A percentile compares a stretch with the other conserved stretches of the same genome.
Evolutionary conservation across 2,329 filamentous ascomycete genomes (phyloP).

Genomic region (Penicillium sumatraense): DNA sequence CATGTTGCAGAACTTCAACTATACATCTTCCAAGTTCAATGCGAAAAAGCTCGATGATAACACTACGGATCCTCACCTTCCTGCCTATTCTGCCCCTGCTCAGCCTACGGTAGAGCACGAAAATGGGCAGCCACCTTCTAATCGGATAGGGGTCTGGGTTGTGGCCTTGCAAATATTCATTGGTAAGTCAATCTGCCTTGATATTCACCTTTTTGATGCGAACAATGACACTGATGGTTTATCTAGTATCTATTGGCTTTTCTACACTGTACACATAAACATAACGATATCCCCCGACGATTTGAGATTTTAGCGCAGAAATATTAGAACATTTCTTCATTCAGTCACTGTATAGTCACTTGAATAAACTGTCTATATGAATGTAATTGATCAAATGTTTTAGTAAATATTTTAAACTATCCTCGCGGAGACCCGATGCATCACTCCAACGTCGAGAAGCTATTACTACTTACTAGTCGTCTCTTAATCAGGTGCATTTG

Average conservation of each 20-base stretch:
- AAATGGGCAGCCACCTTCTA: background rate
- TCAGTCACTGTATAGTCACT: background rate
- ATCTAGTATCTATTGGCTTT: constrained; percentile 2
- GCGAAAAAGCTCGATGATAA: constrained; percentile 12
- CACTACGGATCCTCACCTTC: constrained; percentile 10
- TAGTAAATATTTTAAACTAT: too few species aligned
- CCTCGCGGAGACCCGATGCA: too few species aligned
- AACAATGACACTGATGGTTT: background rate
- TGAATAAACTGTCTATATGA: too few species aligned
- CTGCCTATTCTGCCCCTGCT: constrained; percentile 9
- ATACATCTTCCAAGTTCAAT: background rate
- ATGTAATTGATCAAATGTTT: too few species aligned
- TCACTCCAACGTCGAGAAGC: too few species aligned
- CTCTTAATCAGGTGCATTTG: too few species aligned
- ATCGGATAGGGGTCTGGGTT: background rate
- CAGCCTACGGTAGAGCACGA: constrained; percentile 1
- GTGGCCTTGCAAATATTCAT: background rate
- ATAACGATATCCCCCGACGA: background rate
- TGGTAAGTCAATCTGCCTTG: background rate
- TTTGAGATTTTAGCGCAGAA: background rate
- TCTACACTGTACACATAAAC: background rate
- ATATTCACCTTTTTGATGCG: too few species aligned
- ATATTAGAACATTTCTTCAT: background rate
- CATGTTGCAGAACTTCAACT: constrained; percentile 16
- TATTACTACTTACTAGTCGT: too few species aligned